Percentiles rank a stretch among this genome's conserved stretches.
Evolutionary conservation across 768 basidiomycete genomes (phyloP).

Genomic region (Lactarius psammicola): DNA sequence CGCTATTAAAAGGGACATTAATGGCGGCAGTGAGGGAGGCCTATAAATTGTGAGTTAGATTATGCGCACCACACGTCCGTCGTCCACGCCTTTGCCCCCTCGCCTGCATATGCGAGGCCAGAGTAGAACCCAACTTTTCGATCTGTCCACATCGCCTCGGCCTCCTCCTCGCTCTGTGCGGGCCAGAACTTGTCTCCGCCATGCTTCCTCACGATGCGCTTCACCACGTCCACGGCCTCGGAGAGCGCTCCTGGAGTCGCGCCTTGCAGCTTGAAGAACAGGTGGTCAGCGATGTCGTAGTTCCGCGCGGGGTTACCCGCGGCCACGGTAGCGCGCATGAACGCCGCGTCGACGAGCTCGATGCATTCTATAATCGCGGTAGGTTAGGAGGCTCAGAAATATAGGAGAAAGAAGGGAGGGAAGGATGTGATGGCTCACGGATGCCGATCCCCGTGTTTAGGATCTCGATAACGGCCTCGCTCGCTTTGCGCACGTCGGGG

Average conservation of each 20-base stretch:
- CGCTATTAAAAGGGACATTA: conserved; percentile 40
- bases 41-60: not conserved
- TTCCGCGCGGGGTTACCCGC: conserved; percentile 43
- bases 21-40: not conserved
- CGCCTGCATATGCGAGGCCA: conserved; percentile 50
- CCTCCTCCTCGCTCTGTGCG: conserved; percentile 62
- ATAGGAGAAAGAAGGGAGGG: not conserved
- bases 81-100: conserved; percentile 58
- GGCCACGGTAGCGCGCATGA: conserved; percentile 62
- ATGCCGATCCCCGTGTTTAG: conserved; percentile 71
- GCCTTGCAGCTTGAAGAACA: conserved; percentile 90
- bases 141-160: conserved; percentile 69
- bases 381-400: not conserved
- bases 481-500: conserved; percentile 69
- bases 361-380: conserved; percentile 60
- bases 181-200: conserved; percentile 68
- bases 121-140: conserved; percentile 65
- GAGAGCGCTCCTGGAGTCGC: conserved; percentile 55
- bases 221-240: conserved; percentile 60
- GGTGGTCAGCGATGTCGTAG: conserved; percentile 46
- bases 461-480: conserved; percentile 71
- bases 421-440: conserved; percentile 46
- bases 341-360: conserved; percentile 72
- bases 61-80: conserved; percentile 72
- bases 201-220: conserved; percentile 57